Base-by-base conservation (phyloP, 768 basidiomycete species). In the Scleroderma citrinum region DNA sequence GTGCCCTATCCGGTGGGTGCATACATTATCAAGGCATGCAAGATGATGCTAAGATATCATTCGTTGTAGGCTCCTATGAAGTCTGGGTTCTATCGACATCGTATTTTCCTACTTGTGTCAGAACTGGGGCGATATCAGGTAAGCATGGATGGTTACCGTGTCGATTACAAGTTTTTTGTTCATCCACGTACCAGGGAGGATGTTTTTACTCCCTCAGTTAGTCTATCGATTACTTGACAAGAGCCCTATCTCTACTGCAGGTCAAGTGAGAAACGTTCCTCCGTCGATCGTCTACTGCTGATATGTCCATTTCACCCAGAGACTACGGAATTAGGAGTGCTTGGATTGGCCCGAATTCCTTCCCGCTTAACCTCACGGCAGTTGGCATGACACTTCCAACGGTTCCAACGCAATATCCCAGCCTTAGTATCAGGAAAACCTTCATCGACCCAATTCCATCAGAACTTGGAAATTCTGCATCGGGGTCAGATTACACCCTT, bases 41-140 rank as follows among this genome's bases (percentile, higher is more conserved):
- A 29, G 8, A 8, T 29, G 26, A 8, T 32, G 8, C 12, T 12
- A 8, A 39, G 44, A 20, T 17, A 10, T 21, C 48, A 10, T 37
- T 19, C 30, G 24, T 46, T 17, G 26, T 29, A 87, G 87, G 87
- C 3, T 88, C 86, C 0, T 89, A 87, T 57, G 87, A 89, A 57
- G 81, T 89, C 17, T 90, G 87, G 87, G 81, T 75, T 21, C 87
- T 87, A 1, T 73, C 78, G 0, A 82, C 87, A 54, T 85, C 85
- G 2, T 90, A n/a, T 90, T 81, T 60, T 88, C 86, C 10, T 90
- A 87, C 52, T 71, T 90, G 14, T 80, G 76, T 55, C 62, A 81
- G 64, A 77, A 90, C 59, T 74, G 81, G 37, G 87, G 85, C 5
- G 60, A 75, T 30, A 65, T 89, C 29, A 89, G 87, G 87, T 87